Conservation (phyloP, 2,329 filamentous ascomycete species). For the Scedosporium dehoogii region DNA sequence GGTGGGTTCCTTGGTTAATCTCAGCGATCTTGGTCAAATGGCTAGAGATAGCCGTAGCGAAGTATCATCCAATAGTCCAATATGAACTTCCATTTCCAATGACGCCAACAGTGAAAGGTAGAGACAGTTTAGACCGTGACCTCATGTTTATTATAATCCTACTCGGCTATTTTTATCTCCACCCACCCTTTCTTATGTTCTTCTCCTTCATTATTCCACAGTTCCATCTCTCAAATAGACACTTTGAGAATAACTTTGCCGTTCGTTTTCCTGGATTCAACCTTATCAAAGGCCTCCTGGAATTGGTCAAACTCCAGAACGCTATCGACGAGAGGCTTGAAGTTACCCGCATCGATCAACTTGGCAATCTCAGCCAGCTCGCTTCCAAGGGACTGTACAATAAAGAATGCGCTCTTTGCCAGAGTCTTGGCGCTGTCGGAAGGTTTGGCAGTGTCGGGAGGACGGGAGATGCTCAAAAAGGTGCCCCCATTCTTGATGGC, state of each 20-base stretch:
- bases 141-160: too few species aligned
- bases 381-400: conserved; percentile 25
- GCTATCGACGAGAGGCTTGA: conserved; percentile 26
- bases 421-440: conserved; percentile 17
- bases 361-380: conserved; percentile 23
- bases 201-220: neutral
- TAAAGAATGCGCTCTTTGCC: conserved; percentile 23
- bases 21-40: too few species aligned
- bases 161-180: too few species aligned
- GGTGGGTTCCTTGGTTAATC: neutral
- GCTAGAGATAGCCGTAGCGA: too few species aligned
- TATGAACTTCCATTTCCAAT: too few species aligned
- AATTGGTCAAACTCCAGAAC: conserved; percentile 27
- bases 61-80: too few species aligned
- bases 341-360: conserved; percentile 21
- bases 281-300: conserved; percentile 25
- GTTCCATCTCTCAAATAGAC: neutral
- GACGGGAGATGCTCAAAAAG: conserved; percentile 21
- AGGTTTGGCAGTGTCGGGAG: conserved; percentile 17
- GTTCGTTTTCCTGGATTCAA: conserved; percentile 22
- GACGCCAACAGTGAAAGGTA: too few species aligned
- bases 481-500: conserved; percentile 23
- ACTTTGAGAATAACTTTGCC: conserved; percentile 30
- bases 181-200: neutral
- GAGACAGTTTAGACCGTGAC: too few species aligned